Conservation (phyloP, 139 green algal species). For the Tetradesmus lagerheimii region DNA sequence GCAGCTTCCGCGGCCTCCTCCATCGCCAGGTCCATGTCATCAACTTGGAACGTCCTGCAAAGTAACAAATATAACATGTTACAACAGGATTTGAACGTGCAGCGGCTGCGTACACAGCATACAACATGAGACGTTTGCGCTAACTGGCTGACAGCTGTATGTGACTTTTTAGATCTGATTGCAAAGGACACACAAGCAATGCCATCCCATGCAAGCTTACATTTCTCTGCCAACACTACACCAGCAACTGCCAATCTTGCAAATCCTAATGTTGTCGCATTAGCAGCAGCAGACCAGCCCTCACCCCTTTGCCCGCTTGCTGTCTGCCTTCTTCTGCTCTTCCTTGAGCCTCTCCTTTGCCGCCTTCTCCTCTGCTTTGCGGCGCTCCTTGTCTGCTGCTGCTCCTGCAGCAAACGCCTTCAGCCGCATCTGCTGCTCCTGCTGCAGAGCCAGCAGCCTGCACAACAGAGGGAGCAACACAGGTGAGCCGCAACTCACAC, state of each 20-base stretch:
- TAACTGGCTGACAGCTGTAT: too few species aligned
- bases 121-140: not conserved
- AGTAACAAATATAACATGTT: not conserved
- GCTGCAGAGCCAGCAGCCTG: slow-evolving; percentile 27
- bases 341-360: slow-evolving; percentile 14
- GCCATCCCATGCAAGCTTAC: too few species aligned
- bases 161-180: too few species aligned
- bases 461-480: too few species aligned
- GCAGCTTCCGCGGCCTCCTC: slow-evolving; percentile 54
- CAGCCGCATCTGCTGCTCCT: slow-evolving; percentile 37
- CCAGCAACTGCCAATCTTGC: too few species aligned
- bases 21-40: slow-evolving; percentile 59
- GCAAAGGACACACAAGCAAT: too few species aligned
- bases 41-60: not conserved
- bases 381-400: slow-evolving; percentile 30
- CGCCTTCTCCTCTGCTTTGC: slow-evolving; percentile 12
- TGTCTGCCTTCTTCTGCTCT: slow-evolving; percentile 32
- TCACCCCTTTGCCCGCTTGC: not conserved
- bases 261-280: too few species aligned
- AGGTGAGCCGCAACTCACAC: too few species aligned
- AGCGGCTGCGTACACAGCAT: not conserved
- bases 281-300: not conserved
- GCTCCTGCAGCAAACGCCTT: slow-evolving; percentile 17
- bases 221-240: too few species aligned
- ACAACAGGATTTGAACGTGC: not conserved